Evolutionary conservation across 1,284 basidiomycete genomes (phyloP), one percentile per base, ranked within the genome.

Genomic region (Hortiboletus rubellus): DNA sequence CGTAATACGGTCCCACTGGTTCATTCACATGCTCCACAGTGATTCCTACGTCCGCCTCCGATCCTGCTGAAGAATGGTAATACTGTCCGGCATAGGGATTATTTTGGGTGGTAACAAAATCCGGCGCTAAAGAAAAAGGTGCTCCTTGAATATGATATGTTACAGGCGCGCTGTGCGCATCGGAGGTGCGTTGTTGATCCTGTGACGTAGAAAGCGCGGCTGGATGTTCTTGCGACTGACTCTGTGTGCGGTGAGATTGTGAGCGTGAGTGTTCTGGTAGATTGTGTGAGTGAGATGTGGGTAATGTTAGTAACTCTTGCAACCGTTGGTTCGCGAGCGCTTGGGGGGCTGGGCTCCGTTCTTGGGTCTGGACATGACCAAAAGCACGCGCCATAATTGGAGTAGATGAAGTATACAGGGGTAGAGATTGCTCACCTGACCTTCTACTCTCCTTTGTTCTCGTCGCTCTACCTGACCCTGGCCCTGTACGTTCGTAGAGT

Each of bases 291-390:
- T 57, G 46, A 14, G 63, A 36, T 5, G 57, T 4, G 9, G 36
- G 15, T 9, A 68, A 33, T 2, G 66, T 61, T 31, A 72, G 68
- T 24, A 72, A 30, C n/a, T 72, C 60, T 24, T 66, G 70, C 9
- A 71, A 36, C 0, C 67, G 70, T 52, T 62, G 65, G 14, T 46
- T 68, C 4, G 60, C 38, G 6, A 69, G 53, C 3, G 46, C 56
- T 37, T 57, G 60, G 9, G 55, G 3, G 7, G 37, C 45, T 17
- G 33, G 18, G 51, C 2, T 55, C 4, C 17, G 54, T 30, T 59
- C 57, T 44, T 36, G 58, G 17, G 38, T 17, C 55, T 61, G 50
- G 45, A 24, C 6, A 37, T 7, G 31, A 31, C 30, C 10, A 42
- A 6, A 42, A 33, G 3, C 4, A 17, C 14, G 40, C 17, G 22